Conservation (phyloP, 2,329 filamentous ascomycete genomes). For the Trichoderma brevicompactum region DNA sequence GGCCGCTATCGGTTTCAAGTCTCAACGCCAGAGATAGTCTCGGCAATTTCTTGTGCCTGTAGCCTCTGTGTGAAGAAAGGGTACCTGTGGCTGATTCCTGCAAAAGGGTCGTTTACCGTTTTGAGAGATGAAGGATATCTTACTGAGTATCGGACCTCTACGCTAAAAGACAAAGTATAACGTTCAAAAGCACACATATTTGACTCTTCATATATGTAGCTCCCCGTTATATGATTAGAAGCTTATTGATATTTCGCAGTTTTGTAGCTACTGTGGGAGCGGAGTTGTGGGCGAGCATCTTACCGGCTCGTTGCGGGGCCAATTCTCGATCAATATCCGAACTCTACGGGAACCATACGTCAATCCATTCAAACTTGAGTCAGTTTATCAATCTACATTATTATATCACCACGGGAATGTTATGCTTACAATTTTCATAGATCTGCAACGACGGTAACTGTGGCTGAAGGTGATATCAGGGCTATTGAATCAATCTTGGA, state of each 20-base stretch:
- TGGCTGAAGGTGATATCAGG: not conserved
- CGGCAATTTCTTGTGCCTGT: constrained; percentile 34
- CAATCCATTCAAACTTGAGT: constrained; percentile 36
- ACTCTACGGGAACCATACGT: constrained; percentile 33
- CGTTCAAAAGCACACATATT: too few species aligned
- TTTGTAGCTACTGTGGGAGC: constrained; percentile 38
- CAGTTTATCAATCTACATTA: not conserved
- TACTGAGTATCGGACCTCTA: constrained; percentile 16
- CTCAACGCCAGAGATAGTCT: constrained; percentile 16
- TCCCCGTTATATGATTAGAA: not conserved
- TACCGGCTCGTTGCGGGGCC: constrained; percentile 33
- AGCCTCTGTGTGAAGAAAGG: constrained; percentile 39
- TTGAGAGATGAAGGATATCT: constrained; percentile 29
- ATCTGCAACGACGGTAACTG: not conserved
- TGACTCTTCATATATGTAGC: accelerated
- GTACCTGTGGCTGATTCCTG: constrained; percentile 36
- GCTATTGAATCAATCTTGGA: too few species aligned
- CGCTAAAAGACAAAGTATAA: constrained; percentile 31
- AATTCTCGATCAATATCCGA: constrained; percentile 36
- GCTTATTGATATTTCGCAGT: constrained; percentile 31
- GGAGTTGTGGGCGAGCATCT: constrained; percentile 36
- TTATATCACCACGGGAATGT: too few species aligned
- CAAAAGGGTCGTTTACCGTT: constrained; percentile 24
- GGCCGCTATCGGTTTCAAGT: constrained; percentile 38
- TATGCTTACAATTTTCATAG: not conserved